Evolutionary conservation across 768 basidiomycete species (phyloP).

Genomic region (Pleurotus pulmonarius): DNA sequence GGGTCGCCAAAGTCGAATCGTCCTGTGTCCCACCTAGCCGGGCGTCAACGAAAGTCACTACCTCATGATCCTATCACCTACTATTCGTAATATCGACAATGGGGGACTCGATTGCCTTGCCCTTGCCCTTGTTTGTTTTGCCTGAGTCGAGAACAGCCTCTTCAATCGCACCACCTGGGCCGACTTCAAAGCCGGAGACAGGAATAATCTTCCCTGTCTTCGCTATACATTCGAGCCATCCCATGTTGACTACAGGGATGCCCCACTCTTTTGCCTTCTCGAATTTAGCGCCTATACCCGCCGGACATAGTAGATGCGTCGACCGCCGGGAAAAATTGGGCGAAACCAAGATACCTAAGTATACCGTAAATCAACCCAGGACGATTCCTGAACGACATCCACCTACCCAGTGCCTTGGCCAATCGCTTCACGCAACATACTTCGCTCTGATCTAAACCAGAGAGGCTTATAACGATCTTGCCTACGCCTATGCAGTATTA

Average conservation of each 20-base stretch:
- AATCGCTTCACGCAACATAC: conserved; percentile 63
- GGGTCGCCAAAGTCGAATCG: conserved; percentile 7
- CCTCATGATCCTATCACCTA: conserved; percentile 16
- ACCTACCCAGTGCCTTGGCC: conserved; percentile 61
- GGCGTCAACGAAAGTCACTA: neutral
- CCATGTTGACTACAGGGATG: conserved; percentile 64
- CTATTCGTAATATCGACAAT: conserved; percentile 48
- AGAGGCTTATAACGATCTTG: conserved; percentile 58
- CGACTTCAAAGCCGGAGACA: conserved; percentile 21
- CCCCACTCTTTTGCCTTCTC: conserved; percentile 79
- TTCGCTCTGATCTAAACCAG: conserved; percentile 73
- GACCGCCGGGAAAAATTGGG: conserved; percentile 60
- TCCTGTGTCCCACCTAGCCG: neutral
- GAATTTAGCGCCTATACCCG: conserved; percentile 67
- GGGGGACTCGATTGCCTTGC: conserved; percentile 15
- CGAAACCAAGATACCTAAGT: conserved; percentile 51
- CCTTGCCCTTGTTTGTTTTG: conserved; percentile 14
- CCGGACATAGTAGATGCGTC: conserved; percentile 81
- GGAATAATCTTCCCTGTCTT: conserved; percentile 44
- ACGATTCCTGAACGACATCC: neutral
- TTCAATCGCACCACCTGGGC: conserved; percentile 10
- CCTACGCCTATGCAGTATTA: conserved; percentile 43
- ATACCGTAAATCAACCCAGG: neutral
- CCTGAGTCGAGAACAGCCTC: neutral
- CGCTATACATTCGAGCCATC: conserved; percentile 67